These are phyloP conservation scores for Solanum pimpinellifolium DNA, from an alignment of 257 asterid genomes.

Conservation along the genomic window DNA sequence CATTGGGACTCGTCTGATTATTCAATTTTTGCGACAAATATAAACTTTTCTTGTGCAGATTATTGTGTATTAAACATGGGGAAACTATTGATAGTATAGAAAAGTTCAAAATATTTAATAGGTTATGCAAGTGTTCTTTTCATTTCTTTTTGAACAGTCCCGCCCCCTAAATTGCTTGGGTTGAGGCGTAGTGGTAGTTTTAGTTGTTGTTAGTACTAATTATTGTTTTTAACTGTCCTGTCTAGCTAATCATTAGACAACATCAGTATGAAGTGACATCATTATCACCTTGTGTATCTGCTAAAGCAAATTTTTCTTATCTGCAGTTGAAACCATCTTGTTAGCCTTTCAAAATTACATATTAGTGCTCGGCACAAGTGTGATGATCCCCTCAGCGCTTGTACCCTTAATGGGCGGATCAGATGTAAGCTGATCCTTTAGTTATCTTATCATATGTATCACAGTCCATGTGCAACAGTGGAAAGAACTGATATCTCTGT, in stretches of 20 bases:
- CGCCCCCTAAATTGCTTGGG: background rate
- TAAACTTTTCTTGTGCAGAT: background rate
- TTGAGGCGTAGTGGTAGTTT: background rate
- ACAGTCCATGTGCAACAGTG: background rate
- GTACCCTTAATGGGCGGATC: constrained; percentile 95
- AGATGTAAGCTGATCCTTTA: constrained; percentile 44
- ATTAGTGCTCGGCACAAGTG: constrained; percentile 84
- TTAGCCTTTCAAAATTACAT: constrained; percentile 96
- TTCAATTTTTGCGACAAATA: background rate
- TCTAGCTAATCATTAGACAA: background rate
- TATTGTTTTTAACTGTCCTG: background rate
- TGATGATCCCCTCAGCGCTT: constrained; percentile 88
- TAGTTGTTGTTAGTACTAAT: background rate
- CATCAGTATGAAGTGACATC: background rate
- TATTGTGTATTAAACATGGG: background rate
- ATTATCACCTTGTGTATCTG: background rate
- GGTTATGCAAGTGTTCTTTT: background rate
- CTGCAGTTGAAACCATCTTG: constrained; percentile 94
- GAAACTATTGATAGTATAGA: background rate
- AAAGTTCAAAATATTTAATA: background rate
- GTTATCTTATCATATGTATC: background rate
- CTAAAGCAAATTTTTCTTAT: background rate
- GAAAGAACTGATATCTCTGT: background rate
- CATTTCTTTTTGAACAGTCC: background rate
- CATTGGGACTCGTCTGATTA: background rate